Percentiles rank a stretch among this genome's conserved stretches.
Evolutionary conservation across 1,284 basidiomycete species (phyloP).

Genomic region (Moesziomyces antarcticus): DNA sequence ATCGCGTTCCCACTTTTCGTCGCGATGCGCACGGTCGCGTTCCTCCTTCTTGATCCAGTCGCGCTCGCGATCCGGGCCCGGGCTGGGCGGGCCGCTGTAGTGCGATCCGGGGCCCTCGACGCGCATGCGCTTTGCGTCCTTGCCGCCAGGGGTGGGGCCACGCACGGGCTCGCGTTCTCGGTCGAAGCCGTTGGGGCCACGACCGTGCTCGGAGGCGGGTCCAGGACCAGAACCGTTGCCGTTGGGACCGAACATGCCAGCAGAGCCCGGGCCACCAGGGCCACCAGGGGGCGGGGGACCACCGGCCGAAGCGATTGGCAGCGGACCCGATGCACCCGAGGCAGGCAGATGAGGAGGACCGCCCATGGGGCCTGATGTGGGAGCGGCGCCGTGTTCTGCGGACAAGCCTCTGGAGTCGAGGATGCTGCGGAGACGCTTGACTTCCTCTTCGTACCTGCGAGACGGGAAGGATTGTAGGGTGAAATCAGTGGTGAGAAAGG

Average conservation of each 20-base stretch:
- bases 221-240: slow-evolving; percentile 34
- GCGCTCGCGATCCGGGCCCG: slow-evolving; percentile 57
- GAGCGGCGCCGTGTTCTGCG: slow-evolving; percentile 46
- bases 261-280: slow-evolving; percentile 63
- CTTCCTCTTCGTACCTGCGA: slow-evolving; percentile 77
- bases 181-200: slow-evolving; percentile 52
- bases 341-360: slow-evolving; percentile 53
- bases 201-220: slow-evolving; percentile 46
- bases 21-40: slow-evolving; percentile 51
- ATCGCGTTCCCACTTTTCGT: slow-evolving; percentile 62
- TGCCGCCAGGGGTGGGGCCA: slow-evolving; percentile 64
- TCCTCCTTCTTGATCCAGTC: slow-evolving; percentile 63
- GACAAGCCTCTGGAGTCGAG: slow-evolving; percentile 70
- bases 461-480: background rate
- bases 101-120: slow-evolving; percentile 42
- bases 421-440: slow-evolving; percentile 76
- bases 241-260: slow-evolving; percentile 53
- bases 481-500: background rate
- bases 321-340: slow-evolving; percentile 47
- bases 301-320: slow-evolving; percentile 68
- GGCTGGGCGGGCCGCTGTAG: slow-evolving; percentile 53
- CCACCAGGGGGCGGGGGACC: slow-evolving; percentile 70
- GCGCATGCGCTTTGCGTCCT: slow-evolving; percentile 52
- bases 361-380: slow-evolving; percentile 39
- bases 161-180: slow-evolving; percentile 65